Evolutionary conservation across 768 basidiomycete species (phyloP), one percentile per base, ranked within the genome.

Genomic region (Leucosporidium scottii): DNA sequence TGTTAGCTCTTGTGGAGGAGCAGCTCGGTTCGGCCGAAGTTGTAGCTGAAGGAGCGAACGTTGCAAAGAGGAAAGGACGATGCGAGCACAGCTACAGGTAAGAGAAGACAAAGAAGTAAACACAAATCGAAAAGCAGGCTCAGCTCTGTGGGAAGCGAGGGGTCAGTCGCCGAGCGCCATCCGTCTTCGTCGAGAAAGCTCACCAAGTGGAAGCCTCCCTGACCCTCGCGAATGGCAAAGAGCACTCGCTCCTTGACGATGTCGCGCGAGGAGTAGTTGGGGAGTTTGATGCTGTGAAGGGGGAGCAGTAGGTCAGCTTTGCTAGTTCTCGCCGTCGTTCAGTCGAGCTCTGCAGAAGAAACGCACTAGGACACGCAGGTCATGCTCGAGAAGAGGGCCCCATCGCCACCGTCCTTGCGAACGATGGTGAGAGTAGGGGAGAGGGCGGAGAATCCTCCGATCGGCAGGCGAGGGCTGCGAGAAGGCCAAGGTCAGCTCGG

Each of bases 391-490:
- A 93, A 93, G 89, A 10, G 89, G 6, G 56, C 59, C 1, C 68
- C 60, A 36, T 74, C 82, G 78, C 97, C 96, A 73, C 94, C 93
- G 13, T 91, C 93, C 79, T 98, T 98, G 69, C 94, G 87, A 25
- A 99, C 94, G 27, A 99, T 93, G 3, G 96, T 99, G 66, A 99
- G 83, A 4, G 89, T 85, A 2, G 96, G 96, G 73, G 90, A 92
- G 61, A 99, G 83, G 8, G 91, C 93, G 65, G 90, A 87, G 88
- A 98, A 99, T 56, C 93, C 92, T 89, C 72, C 59, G 64, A 50
- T 55, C 23, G 67, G 69, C 3, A 75, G 60, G 51, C 72, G 62
- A 9, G 70, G 71, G 7, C 68, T 69, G 61, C 28, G 20, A 10
- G 34, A n/a, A 6, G 28, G 3, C 0, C 21, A 15, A 17, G 18